phyloP scores from a whole-genome alignment of 2,329 filamentous ascomycete genomes.

The Xylaria sp. region DNA sequence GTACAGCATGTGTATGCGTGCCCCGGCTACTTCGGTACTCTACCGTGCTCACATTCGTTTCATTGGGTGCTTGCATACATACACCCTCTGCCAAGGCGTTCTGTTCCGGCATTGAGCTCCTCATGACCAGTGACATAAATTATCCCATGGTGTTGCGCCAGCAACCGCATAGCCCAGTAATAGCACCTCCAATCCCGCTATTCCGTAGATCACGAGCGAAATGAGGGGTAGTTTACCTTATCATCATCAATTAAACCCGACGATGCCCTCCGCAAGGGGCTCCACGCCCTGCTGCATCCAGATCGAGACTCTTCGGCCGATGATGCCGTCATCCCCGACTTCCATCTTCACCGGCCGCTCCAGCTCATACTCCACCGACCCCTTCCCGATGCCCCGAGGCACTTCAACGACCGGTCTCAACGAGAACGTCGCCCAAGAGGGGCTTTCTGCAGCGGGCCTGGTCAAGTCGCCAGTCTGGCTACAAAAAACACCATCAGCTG shows the following conservation, averaged over 20 bases:
- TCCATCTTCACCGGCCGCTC: conserved; percentile 49
- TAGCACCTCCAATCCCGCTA: too few species aligned
- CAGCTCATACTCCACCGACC: conserved; percentile 44
- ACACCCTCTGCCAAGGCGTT: too few species aligned
- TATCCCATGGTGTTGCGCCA: too few species aligned
- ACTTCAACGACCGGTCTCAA: conserved; percentile 30
- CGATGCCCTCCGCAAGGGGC: conserved; percentile 55
- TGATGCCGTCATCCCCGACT: conserved; percentile 54
- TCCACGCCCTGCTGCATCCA: conserved; percentile 33
- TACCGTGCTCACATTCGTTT: too few species aligned
- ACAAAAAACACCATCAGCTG: neutral
- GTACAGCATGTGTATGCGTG: too few species aligned
- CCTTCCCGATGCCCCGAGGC: neutral
- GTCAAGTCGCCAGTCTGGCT: conserved; percentile 53
- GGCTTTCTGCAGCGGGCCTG: conserved; percentile 47
- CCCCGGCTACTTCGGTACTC: too few species aligned
- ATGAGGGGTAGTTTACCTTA: neutral
- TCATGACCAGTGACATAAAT: neutral
- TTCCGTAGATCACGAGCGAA: too few species aligned
- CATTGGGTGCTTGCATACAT: too few species aligned
- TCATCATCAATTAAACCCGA: conserved; percentile 50
- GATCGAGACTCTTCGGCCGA: conserved; percentile 54
- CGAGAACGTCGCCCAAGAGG: conserved; percentile 48
- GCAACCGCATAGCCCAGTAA: too few species aligned
- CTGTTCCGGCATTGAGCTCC: too few species aligned